Evolutionary conservation across 345 rosid genomes (phyloP).

Genomic region (Isatis tinctoria): DNA sequence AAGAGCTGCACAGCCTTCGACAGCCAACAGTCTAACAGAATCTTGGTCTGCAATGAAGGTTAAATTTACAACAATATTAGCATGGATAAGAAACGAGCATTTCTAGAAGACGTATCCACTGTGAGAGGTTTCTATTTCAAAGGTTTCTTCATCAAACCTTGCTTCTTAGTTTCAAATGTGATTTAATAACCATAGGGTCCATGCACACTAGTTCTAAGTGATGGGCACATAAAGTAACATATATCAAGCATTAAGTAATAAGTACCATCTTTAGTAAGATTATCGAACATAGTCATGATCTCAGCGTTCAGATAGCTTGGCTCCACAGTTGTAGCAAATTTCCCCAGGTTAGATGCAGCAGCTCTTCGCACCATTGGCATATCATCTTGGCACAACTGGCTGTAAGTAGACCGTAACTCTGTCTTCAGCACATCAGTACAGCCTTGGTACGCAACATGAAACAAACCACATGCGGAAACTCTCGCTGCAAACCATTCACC

Average conservation of each 20-base stretch:
- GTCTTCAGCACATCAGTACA: slow-evolving; percentile 70
- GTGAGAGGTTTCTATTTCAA: not conserved
- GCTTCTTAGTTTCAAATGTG: not conserved
- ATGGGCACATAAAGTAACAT: not conserved
- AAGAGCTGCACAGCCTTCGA: slow-evolving; percentile 74
- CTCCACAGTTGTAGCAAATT: slow-evolving; percentile 91
- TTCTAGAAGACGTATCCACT: not conserved
- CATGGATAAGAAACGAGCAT: not conserved
- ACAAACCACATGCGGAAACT: slow-evolving; percentile 87
- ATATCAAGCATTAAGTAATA: not conserved
- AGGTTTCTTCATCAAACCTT: not conserved
- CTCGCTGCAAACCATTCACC: slow-evolving; percentile 99
- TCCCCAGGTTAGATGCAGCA: slow-evolving; percentile 92
- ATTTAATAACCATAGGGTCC: not conserved
- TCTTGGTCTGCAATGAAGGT: slow-evolving; percentile 59
- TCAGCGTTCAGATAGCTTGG: slow-evolving; percentile 67
- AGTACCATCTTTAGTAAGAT: slow-evolving; percentile 93
- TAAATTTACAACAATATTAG: not conserved
- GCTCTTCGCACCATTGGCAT: slow-evolving; percentile 99
- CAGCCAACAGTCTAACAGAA: slow-evolving; percentile 73
- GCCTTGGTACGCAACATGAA: slow-evolving; percentile 84
- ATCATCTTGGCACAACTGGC: slow-evolving; percentile 89
- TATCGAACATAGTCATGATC: slow-evolving; percentile 85
- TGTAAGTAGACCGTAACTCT: slow-evolving; percentile 69
- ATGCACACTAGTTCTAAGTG: not conserved